Percentiles rank a stretch among this genome's conserved stretches.
These are phyloP conservation scores for Blastobotrys buckinghamii DNA, from an alignment of 1,139 yeast genomes.

Conservation along the genomic window DNA sequence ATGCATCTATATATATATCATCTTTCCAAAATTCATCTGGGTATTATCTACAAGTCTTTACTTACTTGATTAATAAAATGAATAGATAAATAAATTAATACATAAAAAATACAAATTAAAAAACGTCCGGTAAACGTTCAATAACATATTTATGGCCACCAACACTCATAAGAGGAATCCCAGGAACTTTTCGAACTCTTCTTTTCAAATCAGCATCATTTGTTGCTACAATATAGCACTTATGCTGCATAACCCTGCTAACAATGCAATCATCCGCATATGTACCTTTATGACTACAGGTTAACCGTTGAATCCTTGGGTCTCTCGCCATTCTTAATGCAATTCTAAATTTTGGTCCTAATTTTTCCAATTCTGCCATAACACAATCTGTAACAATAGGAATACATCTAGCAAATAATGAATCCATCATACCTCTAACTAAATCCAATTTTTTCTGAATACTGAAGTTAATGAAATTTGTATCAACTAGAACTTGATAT, in stretches of 20 bases:
- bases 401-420: constrained; percentile 87
- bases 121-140: constrained; percentile 92
- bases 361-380: constrained; percentile 92
- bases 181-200: constrained; percentile 91
- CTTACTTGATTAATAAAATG: no score
- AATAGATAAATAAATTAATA: no score
- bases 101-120: constrained; percentile 37
- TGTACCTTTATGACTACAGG: constrained; percentile 90
- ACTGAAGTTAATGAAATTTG: constrained; percentile 92
- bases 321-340: constrained; percentile 91
- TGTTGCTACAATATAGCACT: constrained; percentile 94
- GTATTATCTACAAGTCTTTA: background rate
- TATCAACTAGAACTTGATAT: constrained; percentile 89
- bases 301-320: constrained; percentile 80
- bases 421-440: constrained; percentile 94
- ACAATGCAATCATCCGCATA: constrained; percentile 98
- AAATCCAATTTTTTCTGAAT: constrained; percentile 92
- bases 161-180: constrained; percentile 94
- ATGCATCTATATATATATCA: no score
- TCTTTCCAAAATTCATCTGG: no score
- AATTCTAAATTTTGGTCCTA: constrained; percentile 90
- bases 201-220: constrained; percentile 97
- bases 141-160: constrained; percentile 90
- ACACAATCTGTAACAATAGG: constrained; percentile 97
- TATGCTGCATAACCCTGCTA: constrained; percentile 87